Conservation (phyloP, 192 early-diverging fungal genomes). For the Backusella tarrabulga region DNA sequence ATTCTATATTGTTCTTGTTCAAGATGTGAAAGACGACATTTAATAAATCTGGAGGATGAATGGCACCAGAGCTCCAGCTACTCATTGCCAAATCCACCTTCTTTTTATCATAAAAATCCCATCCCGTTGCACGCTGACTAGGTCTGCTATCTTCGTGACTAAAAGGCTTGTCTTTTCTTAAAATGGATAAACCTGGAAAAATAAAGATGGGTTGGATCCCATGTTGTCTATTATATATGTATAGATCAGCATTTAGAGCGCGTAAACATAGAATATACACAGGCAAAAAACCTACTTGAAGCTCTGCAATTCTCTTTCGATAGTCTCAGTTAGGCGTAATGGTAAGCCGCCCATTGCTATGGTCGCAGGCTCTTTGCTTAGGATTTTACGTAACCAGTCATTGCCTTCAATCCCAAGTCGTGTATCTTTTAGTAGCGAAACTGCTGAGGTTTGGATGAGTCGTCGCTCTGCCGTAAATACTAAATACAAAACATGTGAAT, state of each 20-base stretch:
- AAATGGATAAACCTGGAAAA: conserved; percentile 68
- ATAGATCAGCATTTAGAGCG: background rate
- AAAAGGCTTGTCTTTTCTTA: conserved; percentile 70
- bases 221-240: conserved; percentile 39
- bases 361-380: conserved; percentile 57
- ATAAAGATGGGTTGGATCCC: conserved; percentile 77
- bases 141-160: conserved; percentile 63
- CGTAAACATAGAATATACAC: background rate
- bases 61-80: conserved; percentile 52
- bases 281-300: conserved; percentile 46
- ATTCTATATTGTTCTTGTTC: conserved; percentile 62
- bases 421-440: conserved; percentile 59
- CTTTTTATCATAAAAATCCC: conserved; percentile 66
- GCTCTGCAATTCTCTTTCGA: conserved; percentile 63
- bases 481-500: background rate
- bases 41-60: conserved; percentile 62
- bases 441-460: conserved; percentile 53
- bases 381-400: conserved; percentile 73
- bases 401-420: conserved; percentile 80
- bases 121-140: conserved; percentile 58
- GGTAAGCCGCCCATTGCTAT: conserved; percentile 70
- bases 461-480: conserved; percentile 57
- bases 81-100: conserved; percentile 57
- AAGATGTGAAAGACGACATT: conserved; percentile 71
- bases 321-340: conserved; percentile 51